Conservation (phyloP, 1,284 basidiomycete genomes). For the Irpex sp. region DNA sequence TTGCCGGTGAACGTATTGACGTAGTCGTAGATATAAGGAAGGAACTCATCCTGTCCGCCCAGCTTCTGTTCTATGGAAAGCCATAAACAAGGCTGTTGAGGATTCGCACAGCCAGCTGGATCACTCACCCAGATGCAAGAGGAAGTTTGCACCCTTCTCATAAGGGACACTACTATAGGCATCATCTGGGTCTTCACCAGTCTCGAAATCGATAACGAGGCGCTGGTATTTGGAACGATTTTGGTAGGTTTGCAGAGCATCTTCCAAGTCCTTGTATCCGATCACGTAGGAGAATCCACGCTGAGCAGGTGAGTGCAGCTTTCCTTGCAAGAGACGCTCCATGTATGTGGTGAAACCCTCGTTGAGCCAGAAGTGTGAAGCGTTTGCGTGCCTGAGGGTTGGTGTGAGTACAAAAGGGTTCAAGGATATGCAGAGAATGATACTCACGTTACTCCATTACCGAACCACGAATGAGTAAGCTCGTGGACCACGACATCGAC, state of each 20-base stretch:
- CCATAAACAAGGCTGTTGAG: too few relatives aligned
- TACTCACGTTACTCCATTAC: conserved; percentile 82
- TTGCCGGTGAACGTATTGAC: conserved; percentile 84
- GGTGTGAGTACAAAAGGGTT: too few relatives aligned
- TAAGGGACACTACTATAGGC: conserved; percentile 81
- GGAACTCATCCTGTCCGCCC: conserved; percentile 89
- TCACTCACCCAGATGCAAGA: conserved; percentile 67
- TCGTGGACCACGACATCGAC: conserved; percentile 87
- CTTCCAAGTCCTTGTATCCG: conserved; percentile 79
- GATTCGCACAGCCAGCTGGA: too few relatives aligned
- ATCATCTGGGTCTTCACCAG: conserved; percentile 90
- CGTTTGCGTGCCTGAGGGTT: conserved; percentile 64
- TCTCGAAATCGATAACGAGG: conserved; percentile 86
- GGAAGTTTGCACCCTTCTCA: conserved; percentile 82
- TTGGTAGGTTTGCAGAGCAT: conserved; percentile 75
- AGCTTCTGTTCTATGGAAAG: conserved; percentile 73
- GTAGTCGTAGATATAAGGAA: conserved; percentile 87
- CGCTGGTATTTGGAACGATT: conserved; percentile 85
- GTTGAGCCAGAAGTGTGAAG: conserved; percentile 92
- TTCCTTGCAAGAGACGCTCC: conserved; percentile 85
- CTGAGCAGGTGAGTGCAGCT: conserved; percentile 82
- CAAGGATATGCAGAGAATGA: too few relatives aligned
- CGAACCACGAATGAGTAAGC: conserved; percentile 87
- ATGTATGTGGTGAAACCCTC: conserved; percentile 96
- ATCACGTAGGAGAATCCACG: conserved; percentile 85